phyloP scores from a whole-genome alignment of 768 basidiomycete species.

The Dioszegia crocea region DNA sequence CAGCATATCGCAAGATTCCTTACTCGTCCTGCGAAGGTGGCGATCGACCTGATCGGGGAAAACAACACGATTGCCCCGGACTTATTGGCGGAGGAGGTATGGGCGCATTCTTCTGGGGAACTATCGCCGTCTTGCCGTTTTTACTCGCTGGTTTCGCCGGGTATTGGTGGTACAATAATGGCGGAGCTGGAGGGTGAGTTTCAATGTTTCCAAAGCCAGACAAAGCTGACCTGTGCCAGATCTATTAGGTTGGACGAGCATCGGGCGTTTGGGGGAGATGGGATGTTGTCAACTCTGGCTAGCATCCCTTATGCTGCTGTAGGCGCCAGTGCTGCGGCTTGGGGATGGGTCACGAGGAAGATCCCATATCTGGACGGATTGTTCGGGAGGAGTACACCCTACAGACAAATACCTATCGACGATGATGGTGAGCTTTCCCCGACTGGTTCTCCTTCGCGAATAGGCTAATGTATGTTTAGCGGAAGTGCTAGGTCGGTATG shows the following conservation, averaged over 20 bases:
- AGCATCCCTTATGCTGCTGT: conserved; percentile 87
- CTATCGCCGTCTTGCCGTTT: conserved; percentile 71
- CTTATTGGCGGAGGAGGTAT: conserved; percentile 56
- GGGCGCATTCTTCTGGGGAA: conserved; percentile 76
- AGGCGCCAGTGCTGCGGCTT: conserved; percentile 60
- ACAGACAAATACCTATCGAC: conserved; percentile 47
- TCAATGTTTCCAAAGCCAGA: background rate
- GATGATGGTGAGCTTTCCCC: conserved; percentile 50
- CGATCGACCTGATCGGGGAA: conserved; percentile 69
- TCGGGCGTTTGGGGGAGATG: conserved; percentile 49
- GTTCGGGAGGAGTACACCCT: conserved; percentile 36
- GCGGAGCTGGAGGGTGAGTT: conserved; percentile 71
- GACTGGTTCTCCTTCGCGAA: no score
- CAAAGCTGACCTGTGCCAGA: conserved; percentile 15
- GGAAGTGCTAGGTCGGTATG: conserved; percentile 33
- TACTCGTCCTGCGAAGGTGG: conserved; percentile 85
- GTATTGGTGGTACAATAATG: conserved; percentile 75
- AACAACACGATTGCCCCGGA: conserved; percentile 73
- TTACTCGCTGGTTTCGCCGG: conserved; percentile 68
- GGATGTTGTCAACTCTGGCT: conserved; percentile 66
- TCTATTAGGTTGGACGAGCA: conserved; percentile 45
- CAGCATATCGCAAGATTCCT: conserved; percentile 82
- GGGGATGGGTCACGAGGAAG: conserved; percentile 39
- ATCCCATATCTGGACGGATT: conserved; percentile 45
- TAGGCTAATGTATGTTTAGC: background rate